Base-by-base conservation (phyloP, 352 stramenopile genomes). In the Phytophthora foliorum region DNA sequence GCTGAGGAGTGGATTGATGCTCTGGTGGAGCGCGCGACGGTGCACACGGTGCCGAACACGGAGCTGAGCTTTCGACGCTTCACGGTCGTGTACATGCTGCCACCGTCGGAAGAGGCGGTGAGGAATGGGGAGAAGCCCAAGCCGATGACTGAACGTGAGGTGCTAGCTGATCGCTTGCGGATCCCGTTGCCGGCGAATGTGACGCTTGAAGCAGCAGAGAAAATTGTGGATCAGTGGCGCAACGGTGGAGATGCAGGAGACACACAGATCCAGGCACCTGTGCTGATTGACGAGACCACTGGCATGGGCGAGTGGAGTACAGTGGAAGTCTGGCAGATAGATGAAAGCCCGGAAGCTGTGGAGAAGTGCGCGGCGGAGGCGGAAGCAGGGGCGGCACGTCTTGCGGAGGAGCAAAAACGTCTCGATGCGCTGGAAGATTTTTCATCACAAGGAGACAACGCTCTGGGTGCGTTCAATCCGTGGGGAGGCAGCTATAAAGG, bases 401-500 rank as follows among this genome's bases (percentile, higher is more conserved):
- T 66, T 19, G 69, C 69, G 21, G 78, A 89, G 34, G 79, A 91
- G 36, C 75, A 91, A 63, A 85, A 82, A 50, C 74, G 75, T 11
- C 58, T 78, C 2, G 77, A 94, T 46, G 74, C 83, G 2, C 67
- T 93, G 4, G 86, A 93, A 19, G 86, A 93, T 54, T 82, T 89
- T 31, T 84, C 80, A 5, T 57, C 68, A 1, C 83, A 92, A 66
- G 84, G 82, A 31, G 86, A 95, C 58, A 84, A 95, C 32, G 88
- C 88, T 1, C 63, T 95, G 2, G 86, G 83, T 3, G 88, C 88
- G 21, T 95, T 88, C 63, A 95, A 94, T 39, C 88, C 88, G 22
- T 95, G 82, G 80, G 88, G 88, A 41, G 88, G 88, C 17, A 92
- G 65, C 57, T 95, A 95, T 74, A 95, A 95, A 54, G 88, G 88